These are phyloP conservation scores for Esteya vermicola DNA, from an alignment of 2,329 filamentous ascomycete genomes.

Conservation along the genomic window DNA sequence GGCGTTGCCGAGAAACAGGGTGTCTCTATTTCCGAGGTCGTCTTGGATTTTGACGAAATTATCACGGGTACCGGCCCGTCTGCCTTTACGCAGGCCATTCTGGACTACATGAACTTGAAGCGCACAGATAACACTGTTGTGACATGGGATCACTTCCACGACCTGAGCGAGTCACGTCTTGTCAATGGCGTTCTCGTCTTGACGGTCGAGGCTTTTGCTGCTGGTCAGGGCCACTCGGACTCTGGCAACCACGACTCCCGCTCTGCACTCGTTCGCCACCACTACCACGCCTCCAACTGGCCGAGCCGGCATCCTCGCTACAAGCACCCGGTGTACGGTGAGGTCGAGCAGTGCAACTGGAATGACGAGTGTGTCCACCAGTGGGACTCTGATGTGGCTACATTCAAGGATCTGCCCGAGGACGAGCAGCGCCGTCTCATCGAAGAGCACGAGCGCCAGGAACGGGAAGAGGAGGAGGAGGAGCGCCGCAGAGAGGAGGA, in stretches of 20 bases:
- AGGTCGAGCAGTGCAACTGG: slow-evolving; percentile 62
- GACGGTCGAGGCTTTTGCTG: slow-evolving; percentile 58
- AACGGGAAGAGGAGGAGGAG: slow-evolving; percentile 13
- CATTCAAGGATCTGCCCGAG: slow-evolving; percentile 41
- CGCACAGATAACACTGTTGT: slow-evolving; percentile 26
- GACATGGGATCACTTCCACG: slow-evolving; percentile 51
- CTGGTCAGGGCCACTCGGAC: slow-evolving; percentile 59
- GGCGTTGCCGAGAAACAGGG: slow-evolving; percentile 43
- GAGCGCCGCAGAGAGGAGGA: slow-evolving; percentile 11
- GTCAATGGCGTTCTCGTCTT: slow-evolving; percentile 51
- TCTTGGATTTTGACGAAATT: slow-evolving; percentile 57
- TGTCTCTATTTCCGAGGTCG: slow-evolving; percentile 43
- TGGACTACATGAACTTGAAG: slow-evolving; percentile 45
- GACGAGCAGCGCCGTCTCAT: slow-evolving; percentile 42
- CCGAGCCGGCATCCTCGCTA: slow-evolving; percentile 51
- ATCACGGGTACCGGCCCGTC: slow-evolving; percentile 61
- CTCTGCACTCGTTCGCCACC: slow-evolving; percentile 55
- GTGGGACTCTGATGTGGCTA: slow-evolving; percentile 51
- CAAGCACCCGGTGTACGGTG: slow-evolving; percentile 53
- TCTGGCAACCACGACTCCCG: slow-evolving; percentile 55
- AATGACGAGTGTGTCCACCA: slow-evolving; percentile 44
- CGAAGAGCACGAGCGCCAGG: slow-evolving; percentile 19
- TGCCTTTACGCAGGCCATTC: slow-evolving; percentile 51
- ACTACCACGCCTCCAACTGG: slow-evolving; percentile 64
- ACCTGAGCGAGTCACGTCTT: slow-evolving; percentile 50